Conservation (phyloP, 768 basidiomycete species). For the Phaffia australis region DNA sequence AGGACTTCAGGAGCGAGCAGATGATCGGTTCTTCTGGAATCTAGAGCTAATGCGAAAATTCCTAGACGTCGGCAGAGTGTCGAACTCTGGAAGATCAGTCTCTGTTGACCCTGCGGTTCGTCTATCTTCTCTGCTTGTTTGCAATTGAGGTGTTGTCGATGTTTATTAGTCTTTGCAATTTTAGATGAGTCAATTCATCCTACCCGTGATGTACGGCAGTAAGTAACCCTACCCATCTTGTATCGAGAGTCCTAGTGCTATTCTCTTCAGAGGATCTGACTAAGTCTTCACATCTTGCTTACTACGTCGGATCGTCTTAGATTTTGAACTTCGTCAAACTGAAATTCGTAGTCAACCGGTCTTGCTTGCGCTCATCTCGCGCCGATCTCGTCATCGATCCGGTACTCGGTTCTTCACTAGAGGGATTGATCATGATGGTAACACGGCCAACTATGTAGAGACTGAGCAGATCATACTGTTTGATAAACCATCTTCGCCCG, state of each 20-base stretch:
- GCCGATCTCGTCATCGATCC: conserved; percentile 84
- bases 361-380: conserved; percentile 77
- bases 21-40: conserved; percentile 99
- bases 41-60: conserved; percentile 57
- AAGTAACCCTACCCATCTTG: conserved; percentile 38
- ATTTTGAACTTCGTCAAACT: conserved; percentile 71
- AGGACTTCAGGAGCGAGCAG: conserved; percentile 48
- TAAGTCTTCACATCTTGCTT: background rate
- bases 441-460: conserved; percentile 96
- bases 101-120: conserved; percentile 39
- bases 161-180: background rate
- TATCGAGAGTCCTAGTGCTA: background rate
- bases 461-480: conserved; percentile 87
- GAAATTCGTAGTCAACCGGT: conserved; percentile 61
- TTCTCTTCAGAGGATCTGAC: background rate
- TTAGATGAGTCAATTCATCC: conserved; percentile 76
- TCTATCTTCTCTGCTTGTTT: conserved; percentile 33
- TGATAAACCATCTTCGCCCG: conserved; percentile 40
- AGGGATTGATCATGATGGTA: conserved; percentile 75
- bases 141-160: background rate
- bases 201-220: conserved; percentile 94
- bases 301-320: conserved; percentile 41
- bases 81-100: conserved; percentile 45
- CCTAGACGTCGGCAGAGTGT: conserved; percentile 47
- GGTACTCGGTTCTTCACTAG: conserved; percentile 96